phyloP scores from a whole-genome alignment of 495 filamentous ascomycete species.

The Aspergillus affinis region DNA sequence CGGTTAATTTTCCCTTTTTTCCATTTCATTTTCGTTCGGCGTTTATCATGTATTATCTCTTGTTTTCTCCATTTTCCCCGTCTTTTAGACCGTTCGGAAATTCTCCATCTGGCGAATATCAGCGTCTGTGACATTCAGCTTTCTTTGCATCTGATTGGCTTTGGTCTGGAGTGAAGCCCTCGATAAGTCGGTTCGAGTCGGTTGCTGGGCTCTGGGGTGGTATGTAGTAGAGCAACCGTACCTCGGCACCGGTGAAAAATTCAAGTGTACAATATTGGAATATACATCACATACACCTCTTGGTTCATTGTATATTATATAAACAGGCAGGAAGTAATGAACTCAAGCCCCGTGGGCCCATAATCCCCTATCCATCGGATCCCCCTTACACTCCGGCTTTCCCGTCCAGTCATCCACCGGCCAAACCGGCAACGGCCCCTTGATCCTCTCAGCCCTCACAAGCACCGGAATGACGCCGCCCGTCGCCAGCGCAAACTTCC shows the following conservation, averaged over 20 bases:
- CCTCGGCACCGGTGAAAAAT: neutral
- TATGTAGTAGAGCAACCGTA: neutral
- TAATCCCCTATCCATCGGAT: slow-evolving; percentile 5
- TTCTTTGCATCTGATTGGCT: neutral
- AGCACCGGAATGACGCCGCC: slow-evolving; percentile 72
- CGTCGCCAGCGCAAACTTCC: slow-evolving; percentile 62
- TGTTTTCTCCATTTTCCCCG: neutral
- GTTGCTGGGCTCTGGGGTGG: neutral
- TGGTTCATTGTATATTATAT: neutral
- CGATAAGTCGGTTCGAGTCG: neutral
- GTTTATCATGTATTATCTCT: slow-evolving; percentile 16
- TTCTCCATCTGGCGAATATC: slow-evolving; percentile 17
- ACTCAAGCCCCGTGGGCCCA: neutral
- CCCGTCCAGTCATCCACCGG: slow-evolving; percentile 35
- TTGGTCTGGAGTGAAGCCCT: neutral
- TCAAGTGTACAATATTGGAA: slow-evolving; percentile 22
- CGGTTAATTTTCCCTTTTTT: slow-evolving; percentile 25
- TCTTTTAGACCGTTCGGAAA: slow-evolving; percentile 18
- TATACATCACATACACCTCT: slow-evolving; percentile 11
- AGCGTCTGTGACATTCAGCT: slow-evolving; percentile 12
- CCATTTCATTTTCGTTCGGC: slow-evolving; percentile 6
- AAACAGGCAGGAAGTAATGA: neutral
- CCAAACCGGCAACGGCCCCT: slow-evolving; percentile 29
- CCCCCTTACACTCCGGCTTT: slow-evolving; percentile 20
- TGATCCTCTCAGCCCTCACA: slow-evolving; percentile 52